phyloP scores from a whole-genome alignment of 2,329 filamentous ascomycete species.

The Bertia moriformis region DNA sequence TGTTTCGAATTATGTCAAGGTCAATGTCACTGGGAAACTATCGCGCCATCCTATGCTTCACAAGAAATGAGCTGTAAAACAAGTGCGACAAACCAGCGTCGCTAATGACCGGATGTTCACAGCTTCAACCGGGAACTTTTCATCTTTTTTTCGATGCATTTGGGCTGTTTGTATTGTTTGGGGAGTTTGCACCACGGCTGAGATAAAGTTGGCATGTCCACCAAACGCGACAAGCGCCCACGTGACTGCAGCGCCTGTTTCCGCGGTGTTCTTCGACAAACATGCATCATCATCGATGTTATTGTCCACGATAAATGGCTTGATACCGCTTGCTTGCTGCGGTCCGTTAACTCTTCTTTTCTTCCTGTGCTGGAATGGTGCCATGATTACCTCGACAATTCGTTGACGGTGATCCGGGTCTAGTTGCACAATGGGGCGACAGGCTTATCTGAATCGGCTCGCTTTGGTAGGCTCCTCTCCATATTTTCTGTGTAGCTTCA shows the following conservation, averaged over 20 bases:
- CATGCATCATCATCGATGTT: conserved; percentile 1
- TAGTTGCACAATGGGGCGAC: conserved; percentile 25
- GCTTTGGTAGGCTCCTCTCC: conserved; percentile 21
- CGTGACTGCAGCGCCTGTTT: conserved; percentile 3
- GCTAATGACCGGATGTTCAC: too few species aligned
- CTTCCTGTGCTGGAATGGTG: too few species aligned
- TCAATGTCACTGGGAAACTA: neutral
- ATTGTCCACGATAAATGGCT: too few species aligned
- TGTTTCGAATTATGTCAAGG: conserved; percentile 5
- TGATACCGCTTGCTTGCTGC: too few species aligned
- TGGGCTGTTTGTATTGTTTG: conserved; percentile 12
- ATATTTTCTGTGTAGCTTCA: neutral
- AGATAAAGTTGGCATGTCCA: conserved; percentile 5
- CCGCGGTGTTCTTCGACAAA: conserved; percentile 4
- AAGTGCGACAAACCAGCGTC: too few species aligned
- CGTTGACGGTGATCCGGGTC: too few species aligned
- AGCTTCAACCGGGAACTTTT: conserved; percentile 13
- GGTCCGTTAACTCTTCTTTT: too few species aligned
- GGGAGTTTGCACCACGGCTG: conserved; percentile 16
- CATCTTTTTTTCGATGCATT: conserved; percentile 16
- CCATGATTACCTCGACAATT: too few species aligned
- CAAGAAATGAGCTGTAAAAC: neutral
- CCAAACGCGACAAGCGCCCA: conserved; percentile 6
- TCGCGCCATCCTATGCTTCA: neutral
- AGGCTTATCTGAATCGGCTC: conserved; percentile 24